Conservation (phyloP, 176 grass and related monocot species). For the Cocos nucifera region DNA sequence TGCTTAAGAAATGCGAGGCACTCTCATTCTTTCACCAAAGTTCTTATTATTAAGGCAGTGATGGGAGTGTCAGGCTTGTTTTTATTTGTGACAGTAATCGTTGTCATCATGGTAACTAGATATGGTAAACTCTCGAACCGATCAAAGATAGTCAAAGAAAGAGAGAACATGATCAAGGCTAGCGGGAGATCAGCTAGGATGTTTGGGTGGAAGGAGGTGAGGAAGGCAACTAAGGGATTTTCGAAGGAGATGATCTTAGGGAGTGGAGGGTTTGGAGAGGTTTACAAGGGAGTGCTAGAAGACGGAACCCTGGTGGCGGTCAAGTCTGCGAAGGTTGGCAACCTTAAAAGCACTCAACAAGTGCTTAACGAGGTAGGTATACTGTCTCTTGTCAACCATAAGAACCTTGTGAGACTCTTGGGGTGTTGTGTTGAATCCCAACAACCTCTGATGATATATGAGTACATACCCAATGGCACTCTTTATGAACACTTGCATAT, state of each 20-base stretch:
- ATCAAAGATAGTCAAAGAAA: no score
- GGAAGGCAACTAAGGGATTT: conserved; percentile 18
- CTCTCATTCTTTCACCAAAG: conserved; percentile 2
- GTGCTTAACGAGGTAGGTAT: conserved; percentile 22
- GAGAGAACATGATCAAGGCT: not conserved
- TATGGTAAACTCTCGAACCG: not conserved
- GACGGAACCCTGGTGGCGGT: conserved; percentile 15
- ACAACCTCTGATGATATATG: conserved; percentile 23
- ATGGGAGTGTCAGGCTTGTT: conserved; percentile 7
- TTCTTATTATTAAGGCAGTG: not conserved
- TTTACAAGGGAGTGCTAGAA: conserved; percentile 23
- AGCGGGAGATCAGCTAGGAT: conserved; percentile 7
- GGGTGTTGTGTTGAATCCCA: conserved; percentile 27
- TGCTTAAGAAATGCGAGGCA: conserved; percentile 8
- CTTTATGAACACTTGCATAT: conserved; percentile 16
- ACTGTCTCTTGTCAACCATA: conserved; percentile 25
- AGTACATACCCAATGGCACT: conserved; percentile 28
- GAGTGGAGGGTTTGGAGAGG: conserved; percentile 22
- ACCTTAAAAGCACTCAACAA: conserved; percentile 21
- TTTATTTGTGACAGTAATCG: not conserved
- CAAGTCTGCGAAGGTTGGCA: conserved; percentile 15
- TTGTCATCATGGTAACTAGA: not conserved
- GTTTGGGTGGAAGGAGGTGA: conserved; percentile 26
- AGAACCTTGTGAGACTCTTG: conserved; percentile 25
- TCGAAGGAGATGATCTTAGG: conserved; percentile 19